Conservation (phyloP, 371 early-diverging fungal species). For the Syncephalastrum monosporum region DNA sequence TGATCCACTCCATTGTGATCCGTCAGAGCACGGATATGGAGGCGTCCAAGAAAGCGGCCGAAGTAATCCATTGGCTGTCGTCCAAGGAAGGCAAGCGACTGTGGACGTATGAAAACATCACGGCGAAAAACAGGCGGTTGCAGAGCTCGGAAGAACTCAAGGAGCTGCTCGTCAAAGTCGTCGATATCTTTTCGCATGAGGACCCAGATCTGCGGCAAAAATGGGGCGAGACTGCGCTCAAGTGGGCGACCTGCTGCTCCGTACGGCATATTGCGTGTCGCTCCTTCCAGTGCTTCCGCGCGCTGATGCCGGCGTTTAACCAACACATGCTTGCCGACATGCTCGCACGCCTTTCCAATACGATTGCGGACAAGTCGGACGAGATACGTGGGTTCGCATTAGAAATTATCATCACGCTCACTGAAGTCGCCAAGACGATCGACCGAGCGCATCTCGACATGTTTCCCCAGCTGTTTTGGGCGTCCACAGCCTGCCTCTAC, state of each 20-base stretch:
- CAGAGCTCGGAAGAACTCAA: constrained; percentile 47
- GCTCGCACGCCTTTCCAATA: constrained; percentile 79
- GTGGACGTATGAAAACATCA: constrained; percentile 83
- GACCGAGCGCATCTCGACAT: constrained; percentile 55
- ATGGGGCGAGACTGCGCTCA: constrained; percentile 87
- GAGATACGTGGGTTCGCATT: constrained; percentile 88
- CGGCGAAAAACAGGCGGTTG: constrained; percentile 51
- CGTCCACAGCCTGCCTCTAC: constrained; percentile 72
- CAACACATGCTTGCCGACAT: constrained; percentile 83
- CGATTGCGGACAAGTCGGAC: constrained; percentile 77
- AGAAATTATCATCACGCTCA: constrained; percentile 79
- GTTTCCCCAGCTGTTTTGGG: constrained; percentile 86
- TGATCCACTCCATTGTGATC: constrained; percentile 71
- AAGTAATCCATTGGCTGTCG: constrained; percentile 60
- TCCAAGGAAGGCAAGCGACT: constrained; percentile 76
- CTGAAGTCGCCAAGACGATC: constrained; percentile 63
- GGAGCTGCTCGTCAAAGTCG: constrained; percentile 33
- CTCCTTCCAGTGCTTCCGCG: constrained; percentile 86
- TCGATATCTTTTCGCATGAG: constrained; percentile 58
- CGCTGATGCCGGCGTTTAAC: constrained; percentile 74
- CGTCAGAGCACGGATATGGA: constrained; percentile 64
- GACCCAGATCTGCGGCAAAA: constrained; percentile 73
- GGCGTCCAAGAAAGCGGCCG: constrained; percentile 53
- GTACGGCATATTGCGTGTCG: constrained; percentile 89
- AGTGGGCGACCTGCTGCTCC: constrained; percentile 90